phyloP scores from a whole-genome alignment of 2,329 filamentous ascomycete genomes.

The Fonsecaea pedrosoi region DNA sequence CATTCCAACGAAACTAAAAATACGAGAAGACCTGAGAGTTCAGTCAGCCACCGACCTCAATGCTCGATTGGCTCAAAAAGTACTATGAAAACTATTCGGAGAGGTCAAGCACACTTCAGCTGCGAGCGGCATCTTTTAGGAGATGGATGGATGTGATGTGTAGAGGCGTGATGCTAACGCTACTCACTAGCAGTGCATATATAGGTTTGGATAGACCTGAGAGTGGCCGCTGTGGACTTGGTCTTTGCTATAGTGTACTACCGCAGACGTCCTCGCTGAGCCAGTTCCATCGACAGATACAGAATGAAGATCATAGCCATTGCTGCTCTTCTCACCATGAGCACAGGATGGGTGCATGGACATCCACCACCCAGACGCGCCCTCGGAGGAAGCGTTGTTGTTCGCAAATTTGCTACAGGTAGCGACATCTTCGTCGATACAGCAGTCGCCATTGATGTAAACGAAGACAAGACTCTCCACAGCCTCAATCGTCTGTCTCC shows the following conservation, averaged over 20 bases:
- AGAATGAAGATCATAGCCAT: conserved; percentile 7
- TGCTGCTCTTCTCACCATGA: neutral
- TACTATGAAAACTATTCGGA: neutral
- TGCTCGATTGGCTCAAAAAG: neutral
- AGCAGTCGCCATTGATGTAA: neutral
- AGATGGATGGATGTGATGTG: neutral
- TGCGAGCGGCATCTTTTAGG: neutral
- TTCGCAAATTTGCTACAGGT: neutral
- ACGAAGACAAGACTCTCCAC: neutral
- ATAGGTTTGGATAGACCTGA: neutral
- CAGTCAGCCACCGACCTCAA: neutral
- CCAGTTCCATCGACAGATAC: neutral
- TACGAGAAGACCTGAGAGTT: neutral
- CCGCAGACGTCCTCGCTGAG: neutral
- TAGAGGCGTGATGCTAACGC: too few relatives aligned
- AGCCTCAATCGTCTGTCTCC: conserved; percentile 9
- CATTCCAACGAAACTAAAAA: neutral
- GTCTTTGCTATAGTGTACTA: neutral
- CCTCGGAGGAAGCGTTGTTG: conserved; percentile 6
- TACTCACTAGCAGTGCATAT: neutral
- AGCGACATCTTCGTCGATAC: conserved; percentile 9
- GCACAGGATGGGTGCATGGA: neutral
- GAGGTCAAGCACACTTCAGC: neutral
- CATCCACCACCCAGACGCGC: neutral
- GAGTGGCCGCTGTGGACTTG: neutral